These are phyloP conservation scores for Crithidia expoeki DNA, from an alignment of 208 protist species.

Conservation along the genomic window DNA sequence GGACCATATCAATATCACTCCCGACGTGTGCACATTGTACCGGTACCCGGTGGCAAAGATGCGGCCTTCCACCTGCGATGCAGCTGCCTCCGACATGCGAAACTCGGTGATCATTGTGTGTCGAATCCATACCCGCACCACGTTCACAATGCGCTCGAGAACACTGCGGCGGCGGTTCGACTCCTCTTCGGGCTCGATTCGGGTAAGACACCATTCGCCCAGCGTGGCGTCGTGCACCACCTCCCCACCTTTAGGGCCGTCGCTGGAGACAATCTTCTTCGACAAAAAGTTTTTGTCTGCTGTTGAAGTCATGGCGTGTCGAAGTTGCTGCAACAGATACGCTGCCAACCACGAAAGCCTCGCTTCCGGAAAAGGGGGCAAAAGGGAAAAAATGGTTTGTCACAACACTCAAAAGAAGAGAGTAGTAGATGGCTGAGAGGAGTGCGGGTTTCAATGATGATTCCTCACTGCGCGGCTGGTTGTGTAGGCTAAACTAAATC, in stretches of 20 bases:
- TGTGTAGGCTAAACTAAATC: no score
- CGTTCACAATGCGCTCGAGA: constrained; percentile 81
- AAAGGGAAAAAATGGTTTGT: no score
- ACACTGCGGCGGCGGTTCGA: constrained; percentile 81
- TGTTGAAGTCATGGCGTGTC: not conserved
- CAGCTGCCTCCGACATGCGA: constrained; percentile 86
- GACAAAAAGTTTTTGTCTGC: constrained; percentile 70
- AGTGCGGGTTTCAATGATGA: no score
- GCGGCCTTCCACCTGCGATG: constrained; percentile 86
- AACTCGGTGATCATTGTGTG: constrained; percentile 90
- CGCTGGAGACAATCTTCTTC: constrained; percentile 79
- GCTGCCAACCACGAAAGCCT: no score
- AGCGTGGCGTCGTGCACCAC: constrained; percentile 73
- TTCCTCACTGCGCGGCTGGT: no score
- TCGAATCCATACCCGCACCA: constrained; percentile 87
- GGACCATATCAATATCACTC: constrained; percentile 98
- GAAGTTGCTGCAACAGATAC: not conserved
- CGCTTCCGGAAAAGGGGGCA: no score
- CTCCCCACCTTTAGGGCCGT: constrained; percentile 81
- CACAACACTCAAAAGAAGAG: no score
- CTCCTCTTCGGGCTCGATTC: constrained; percentile 91
- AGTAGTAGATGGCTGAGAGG: no score
- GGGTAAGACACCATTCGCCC: constrained; percentile 67
- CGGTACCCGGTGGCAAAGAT: constrained; percentile 98
- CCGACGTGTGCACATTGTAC: constrained; percentile 96